Conservation (phyloP, 1,139 yeast genomes). For the Suzukiozyma palmioleophila region DNA sequence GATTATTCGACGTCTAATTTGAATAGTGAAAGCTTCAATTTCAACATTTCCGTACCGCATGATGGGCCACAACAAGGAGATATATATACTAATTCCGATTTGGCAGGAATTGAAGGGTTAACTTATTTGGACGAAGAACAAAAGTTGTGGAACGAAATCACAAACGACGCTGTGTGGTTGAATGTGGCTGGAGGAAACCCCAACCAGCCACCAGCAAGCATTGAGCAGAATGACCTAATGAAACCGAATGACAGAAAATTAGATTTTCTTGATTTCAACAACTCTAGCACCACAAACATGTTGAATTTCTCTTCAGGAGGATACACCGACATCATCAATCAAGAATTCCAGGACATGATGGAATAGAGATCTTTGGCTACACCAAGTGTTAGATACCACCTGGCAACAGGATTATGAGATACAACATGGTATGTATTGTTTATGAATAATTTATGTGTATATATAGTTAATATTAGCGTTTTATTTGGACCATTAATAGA, state of each 20-base stretch:
- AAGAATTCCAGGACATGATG: constrained; percentile 36
- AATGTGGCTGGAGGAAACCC: constrained; percentile 9
- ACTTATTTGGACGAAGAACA: constrained; percentile 49
- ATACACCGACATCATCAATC: constrained; percentile 37
- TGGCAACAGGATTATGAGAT: constrained; percentile 2
- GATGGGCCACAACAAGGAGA: constrained; percentile 18
- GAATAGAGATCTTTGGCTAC: constrained; percentile 11
- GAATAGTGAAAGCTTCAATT: constrained; percentile 13
- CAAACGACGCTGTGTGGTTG: constrained; percentile 73
- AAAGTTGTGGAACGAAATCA: constrained; percentile 70
- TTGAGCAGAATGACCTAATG: constrained; percentile 3
- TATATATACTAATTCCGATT: constrained; percentile 30
- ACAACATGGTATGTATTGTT: constrained; percentile 2
- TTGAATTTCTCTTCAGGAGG: constrained; percentile 17
- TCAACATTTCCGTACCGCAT: constrained; percentile 14
- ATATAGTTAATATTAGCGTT: background rate
- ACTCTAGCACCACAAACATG: background rate
- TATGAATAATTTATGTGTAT: constrained; percentile 3
- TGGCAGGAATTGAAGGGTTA: constrained; percentile 43
- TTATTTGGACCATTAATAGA: background rate
- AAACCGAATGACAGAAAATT: constrained; percentile 3
- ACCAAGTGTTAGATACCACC: background rate
- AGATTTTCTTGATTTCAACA: background rate
- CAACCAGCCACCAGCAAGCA: constrained; percentile 3
- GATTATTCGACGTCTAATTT: constrained; percentile 5